Conservation (phyloP, 192 early-diverging fungal genomes). For the Rhizophlyctis rosea region DNA sequence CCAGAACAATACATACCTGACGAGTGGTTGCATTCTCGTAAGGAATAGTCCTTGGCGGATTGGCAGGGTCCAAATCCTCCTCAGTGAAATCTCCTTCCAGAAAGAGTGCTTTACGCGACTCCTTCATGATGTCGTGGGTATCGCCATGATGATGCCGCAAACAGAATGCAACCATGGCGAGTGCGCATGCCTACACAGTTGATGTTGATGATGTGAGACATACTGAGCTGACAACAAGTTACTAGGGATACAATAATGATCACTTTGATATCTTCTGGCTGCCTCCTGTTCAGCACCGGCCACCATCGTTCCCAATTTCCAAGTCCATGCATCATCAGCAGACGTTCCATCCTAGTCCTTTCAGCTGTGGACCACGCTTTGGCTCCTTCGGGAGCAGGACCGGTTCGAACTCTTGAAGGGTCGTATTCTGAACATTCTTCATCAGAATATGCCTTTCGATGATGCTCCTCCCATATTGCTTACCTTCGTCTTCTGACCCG, state of each 20-base stretch:
- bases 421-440: background rate
- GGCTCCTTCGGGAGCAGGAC: slow-evolving; percentile 8
- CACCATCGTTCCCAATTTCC: slow-evolving; percentile 59
- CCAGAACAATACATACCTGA: too few species aligned
- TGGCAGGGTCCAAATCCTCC: background rate
- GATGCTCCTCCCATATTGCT: background rate
- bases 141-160: slow-evolving; percentile 42
- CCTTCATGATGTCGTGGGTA: slow-evolving; percentile 58
- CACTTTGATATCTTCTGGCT: slow-evolving; percentile 23
- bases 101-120: slow-evolving; percentile 52
- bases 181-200: slow-evolving; percentile 19
- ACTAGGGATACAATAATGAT: too few species aligned
- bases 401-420: background rate
- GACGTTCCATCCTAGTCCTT: slow-evolving; percentile 46
- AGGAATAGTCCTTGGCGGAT: slow-evolving; percentile 9
- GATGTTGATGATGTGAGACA: slow-evolving; percentile 1
- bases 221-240: background rate
- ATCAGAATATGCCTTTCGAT: too few species aligned
- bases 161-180: slow-evolving; percentile 41
- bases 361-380: slow-evolving; percentile 55
- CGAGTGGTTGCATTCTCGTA: slow-evolving; percentile 20
- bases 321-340: slow-evolving; percentile 53
- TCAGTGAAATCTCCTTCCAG: background rate
- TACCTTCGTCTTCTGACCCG: slow-evolving; percentile 23
- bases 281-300: slow-evolving; percentile 11